Percentiles rank a stretch among this genome's conserved stretches.
These are phyloP conservation scores for Wickerhamiella pararugosa DNA, from an alignment of 1,139 yeast species.

Conservation along the genomic window DNA sequence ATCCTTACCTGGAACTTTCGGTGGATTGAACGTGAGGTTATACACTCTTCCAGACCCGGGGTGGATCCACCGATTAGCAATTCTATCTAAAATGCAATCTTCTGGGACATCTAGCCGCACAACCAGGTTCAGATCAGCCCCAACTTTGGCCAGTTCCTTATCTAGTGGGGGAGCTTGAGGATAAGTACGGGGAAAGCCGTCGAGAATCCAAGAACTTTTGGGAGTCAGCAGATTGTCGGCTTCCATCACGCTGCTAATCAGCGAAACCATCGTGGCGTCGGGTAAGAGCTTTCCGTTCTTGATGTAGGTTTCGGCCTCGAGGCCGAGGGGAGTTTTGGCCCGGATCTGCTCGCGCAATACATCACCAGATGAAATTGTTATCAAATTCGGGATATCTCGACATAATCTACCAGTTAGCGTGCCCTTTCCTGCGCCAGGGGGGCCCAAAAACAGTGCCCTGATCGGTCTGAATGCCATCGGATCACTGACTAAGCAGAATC, in stretches of 20 bases:
- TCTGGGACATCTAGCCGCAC: slow-evolving; percentile 78
- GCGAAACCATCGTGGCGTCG: slow-evolving; percentile 46
- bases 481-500: too few species aligned
- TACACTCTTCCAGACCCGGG: slow-evolving; percentile 73
- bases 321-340: slow-evolving; percentile 40
- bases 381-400: slow-evolving; percentile 34
- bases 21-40: slow-evolving; percentile 78
- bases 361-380: slow-evolving; percentile 72
- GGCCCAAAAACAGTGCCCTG: slow-evolving; percentile 62
- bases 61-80: slow-evolving; percentile 79
- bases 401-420: slow-evolving; percentile 61
- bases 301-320: slow-evolving; percentile 41
- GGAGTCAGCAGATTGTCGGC: slow-evolving; percentile 33
- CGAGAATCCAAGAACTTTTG: slow-evolving; percentile 54
- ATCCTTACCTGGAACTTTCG: slow-evolving; percentile 63
- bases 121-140: slow-evolving; percentile 47
- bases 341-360: slow-evolving; percentile 55
- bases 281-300: slow-evolving; percentile 57
- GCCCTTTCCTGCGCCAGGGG: slow-evolving; percentile 94
- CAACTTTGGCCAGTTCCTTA: slow-evolving; percentile 27
- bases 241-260: slow-evolving; percentile 39
- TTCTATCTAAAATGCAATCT: slow-evolving; percentile 58
- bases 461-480: slow-evolving; percentile 2
- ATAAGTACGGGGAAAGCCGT: slow-evolving; percentile 80
- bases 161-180: slow-evolving; percentile 55